Evolutionary conservation across 2,329 filamentous ascomycete species (phyloP), one percentile per base, ranked within the genome.

Genomic region (Basipetospora chlamydospora): DNA sequence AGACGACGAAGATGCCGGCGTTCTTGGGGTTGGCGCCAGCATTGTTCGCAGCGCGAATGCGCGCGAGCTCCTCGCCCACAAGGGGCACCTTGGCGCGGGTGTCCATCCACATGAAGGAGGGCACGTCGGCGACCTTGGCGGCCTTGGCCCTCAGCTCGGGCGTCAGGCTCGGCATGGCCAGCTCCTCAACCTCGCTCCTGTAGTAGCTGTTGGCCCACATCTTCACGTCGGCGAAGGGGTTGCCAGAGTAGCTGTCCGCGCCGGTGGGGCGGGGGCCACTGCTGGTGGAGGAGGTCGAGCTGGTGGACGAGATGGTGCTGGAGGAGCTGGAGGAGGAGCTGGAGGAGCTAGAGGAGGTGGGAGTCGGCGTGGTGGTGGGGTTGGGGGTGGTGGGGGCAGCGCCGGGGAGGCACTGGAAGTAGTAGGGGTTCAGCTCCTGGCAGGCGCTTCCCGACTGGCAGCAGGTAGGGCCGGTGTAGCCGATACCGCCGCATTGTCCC

Each of bases 1-100:
- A 77, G 37, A 77, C 67, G 38, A 78, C 68, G 30, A 73, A 60
- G 37, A 63, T 57, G 5, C 59, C 66, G 10, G 59, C 63, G 40
- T 67, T 64, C 18, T 26, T 26, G 10, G 35, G 18, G 35, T 57
- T 55, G 15, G 42, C 49, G 8, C 55, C 54, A 17, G 51, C 53
- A 37, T 47, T 42, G 44, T 57, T 63, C 2, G 55, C 56, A 12
- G 48, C 46, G 29, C 52, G 54, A 35, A 66, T 63, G 18, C 64
- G 56, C n/a, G 49, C 51, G 17, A 73, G 55, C 13, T 62, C 66
- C 16, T 50, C 43, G 13, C 57, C 51, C 50, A 71, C 60, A 35
- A 63, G 44, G 37, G 61, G 55, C 12, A 70, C 57, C 47, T 69
- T 69, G 40, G 54, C 55, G 28, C 58, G 58, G 29, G 63, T 64